A percentile compares a stretch with the other conserved stretches of the same genome.
These are phyloP conservation scores for Pachysandra terminalis DNA, from an alignment of 164 flowering plant species.

Conservation along the genomic window DNA sequence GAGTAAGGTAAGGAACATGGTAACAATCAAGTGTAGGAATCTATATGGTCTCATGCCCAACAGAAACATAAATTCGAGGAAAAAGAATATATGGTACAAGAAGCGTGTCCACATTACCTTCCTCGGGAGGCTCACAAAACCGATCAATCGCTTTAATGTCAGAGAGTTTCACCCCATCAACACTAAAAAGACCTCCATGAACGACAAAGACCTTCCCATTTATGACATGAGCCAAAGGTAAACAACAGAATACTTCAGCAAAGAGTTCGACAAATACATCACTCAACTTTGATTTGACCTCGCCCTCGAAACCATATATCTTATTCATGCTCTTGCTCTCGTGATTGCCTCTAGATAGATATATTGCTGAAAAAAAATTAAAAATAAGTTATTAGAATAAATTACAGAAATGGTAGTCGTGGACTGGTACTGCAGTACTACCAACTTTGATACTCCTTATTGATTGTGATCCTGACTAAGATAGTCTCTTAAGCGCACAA, in stretches of 20 bases:
- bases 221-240: conserved; percentile 91
- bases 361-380: conserved; percentile 58
- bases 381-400: neutral
- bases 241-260: conserved; percentile 95
- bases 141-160: conserved; percentile 85
- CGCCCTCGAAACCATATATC: conserved; percentile 99
- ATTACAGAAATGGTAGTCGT: no score
- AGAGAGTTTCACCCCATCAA: conserved; percentile 95
- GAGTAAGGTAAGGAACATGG: neutral
- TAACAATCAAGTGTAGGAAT: neutral
- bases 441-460: no score
- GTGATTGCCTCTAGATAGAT: conserved; percentile 96
- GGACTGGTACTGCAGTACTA: no score
- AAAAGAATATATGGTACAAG: neutral
- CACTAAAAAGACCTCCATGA: conserved; percentile 98
- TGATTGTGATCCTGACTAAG: no score
- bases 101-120: conserved; percentile 49
- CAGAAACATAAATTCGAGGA: neutral
- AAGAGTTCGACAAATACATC: conserved; percentile 91
- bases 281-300: conserved; percentile 85
- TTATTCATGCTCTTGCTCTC: conserved; percentile 99
- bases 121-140: conserved; percentile 99
- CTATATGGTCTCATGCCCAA: neutral
- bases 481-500: no score
- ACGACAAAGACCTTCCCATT: conserved; percentile 88